Evolutionary conservation across 371 early-diverging fungal genomes (phyloP), one percentile per base, ranked within the genome.

Genomic region (Saksenaea oblongispora): DNA sequence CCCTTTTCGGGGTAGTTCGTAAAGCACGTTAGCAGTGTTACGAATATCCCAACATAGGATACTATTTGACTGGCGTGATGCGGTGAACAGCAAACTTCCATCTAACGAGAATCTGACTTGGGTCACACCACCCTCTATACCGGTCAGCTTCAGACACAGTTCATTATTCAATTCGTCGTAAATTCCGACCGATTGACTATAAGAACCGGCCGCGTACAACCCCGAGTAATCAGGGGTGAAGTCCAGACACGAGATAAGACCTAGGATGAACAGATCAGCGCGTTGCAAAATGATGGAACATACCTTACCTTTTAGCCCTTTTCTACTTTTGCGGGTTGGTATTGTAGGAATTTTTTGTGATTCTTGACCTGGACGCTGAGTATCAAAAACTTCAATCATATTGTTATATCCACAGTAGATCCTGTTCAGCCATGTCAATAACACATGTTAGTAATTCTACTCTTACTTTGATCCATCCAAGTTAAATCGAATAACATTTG

Each of bases 21-120:
- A 80, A 28, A 90, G 56, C 0, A 85, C 69, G 22, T 87, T 76
- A 7, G 83, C 85, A 7, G 89, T 83, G 51, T 89, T 80, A 9
- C 91, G 82, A 37, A 90, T 84, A 74, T 91, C 91, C 90, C 91
- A 90, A 61, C 87, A 88, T 1, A 75, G 64, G 15, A 91, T 84
- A 13, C 22, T 56, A 31, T 86, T 63, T 5, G 83, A 66, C 53
- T 82, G 80, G 17, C 91, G 80, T 5, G 86, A 84, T 8, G 84
- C 86, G 0, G 87, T 78, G 60, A 81, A 91, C 18, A 91, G 67
- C 27, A 80, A 77, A 1, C 62, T 57, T 0, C 90, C 90, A 65
- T 88, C 87, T 0, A 75, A 76, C 0, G 90, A 85, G 71, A 91
- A 91, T 66, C 82, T 67, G 3, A 88, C 81, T 60, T 82, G 82